Evolutionary conservation across 306 rosid genomes (phyloP).

Genomic region (Potentilla sterilis): DNA sequence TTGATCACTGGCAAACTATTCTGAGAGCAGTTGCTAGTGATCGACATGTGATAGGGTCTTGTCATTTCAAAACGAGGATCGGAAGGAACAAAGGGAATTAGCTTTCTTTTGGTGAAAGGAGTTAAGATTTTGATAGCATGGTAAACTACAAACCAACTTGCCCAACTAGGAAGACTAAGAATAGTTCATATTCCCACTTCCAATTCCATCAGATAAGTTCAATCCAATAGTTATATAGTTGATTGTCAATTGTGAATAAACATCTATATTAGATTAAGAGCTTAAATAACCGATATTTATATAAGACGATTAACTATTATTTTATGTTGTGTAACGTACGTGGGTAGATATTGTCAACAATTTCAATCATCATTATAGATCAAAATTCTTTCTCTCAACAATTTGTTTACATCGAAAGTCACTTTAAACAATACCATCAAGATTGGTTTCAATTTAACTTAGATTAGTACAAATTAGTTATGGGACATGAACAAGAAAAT

Average conservation of each 20-base stretch:
- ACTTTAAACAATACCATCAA: background rate
- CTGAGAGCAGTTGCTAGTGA: background rate
- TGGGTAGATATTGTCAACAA: no score
- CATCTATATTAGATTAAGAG: no score
- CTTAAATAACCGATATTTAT: no score
- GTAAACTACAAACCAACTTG: background rate
- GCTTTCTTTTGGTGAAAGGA: background rate
- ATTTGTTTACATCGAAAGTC: background rate
- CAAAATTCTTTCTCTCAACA: background rate
- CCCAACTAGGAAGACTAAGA: constrained; percentile 13
- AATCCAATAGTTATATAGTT: no score
- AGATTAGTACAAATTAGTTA: background rate
- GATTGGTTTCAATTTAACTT: background rate
- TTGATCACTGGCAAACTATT: background rate
- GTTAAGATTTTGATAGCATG: background rate
- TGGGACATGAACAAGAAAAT: background rate
- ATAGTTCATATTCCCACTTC: background rate
- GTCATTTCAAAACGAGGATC: background rate
- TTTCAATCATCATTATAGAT: no score
- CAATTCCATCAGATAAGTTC: background rate
- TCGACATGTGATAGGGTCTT: background rate
- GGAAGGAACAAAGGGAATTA: background rate
- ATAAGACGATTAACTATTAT: no score
- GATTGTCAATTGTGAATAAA: no score
- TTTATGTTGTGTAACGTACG: no score